phyloP scores from a whole-genome alignment of 78 protist species.

The Polysphondylium violaceum region DNA sequence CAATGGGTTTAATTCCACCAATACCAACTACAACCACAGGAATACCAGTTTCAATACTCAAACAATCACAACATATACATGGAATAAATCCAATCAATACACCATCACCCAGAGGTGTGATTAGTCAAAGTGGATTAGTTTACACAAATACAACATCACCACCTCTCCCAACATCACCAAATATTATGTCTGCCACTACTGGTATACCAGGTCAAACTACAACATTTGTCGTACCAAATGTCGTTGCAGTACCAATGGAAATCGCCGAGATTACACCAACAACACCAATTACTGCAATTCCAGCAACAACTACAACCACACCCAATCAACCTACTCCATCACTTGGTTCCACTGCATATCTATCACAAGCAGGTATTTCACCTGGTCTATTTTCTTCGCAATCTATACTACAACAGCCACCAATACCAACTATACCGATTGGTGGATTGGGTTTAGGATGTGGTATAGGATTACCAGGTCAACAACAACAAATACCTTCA shows the following conservation, averaged over 20 bases:
- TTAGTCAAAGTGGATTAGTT: not conserved
- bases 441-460: not conserved
- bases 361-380: not conserved
- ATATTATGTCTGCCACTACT: not conserved
- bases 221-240: slow-evolving; percentile 16
- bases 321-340: not conserved
- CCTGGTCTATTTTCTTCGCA: not conserved
- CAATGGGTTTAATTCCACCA: slow-evolving; percentile 1
- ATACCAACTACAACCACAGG: not conserved
- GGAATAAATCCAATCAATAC: slow-evolving; percentile 14
- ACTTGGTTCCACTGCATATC: not conserved
- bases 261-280: slow-evolving; percentile 3
- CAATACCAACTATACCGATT: not conserved
- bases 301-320: slow-evolving; percentile 10
- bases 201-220: not conserved
- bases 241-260: slow-evolving; percentile 18
- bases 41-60: slow-evolving; percentile 28
- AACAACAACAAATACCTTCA: slow-evolving; percentile 15
- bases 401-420: slow-evolving; percentile 4
- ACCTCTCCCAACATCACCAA: not conserved
- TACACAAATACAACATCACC: not conserved
- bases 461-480: not conserved
- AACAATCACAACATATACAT: slow-evolving; percentile 25
- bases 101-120: slow-evolving; percentile 25
- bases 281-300: slow-evolving; percentile 13